Conservation (phyloP, 2,329 filamentous ascomycete genomes). For the Stachybotrys echinatus region DNA sequence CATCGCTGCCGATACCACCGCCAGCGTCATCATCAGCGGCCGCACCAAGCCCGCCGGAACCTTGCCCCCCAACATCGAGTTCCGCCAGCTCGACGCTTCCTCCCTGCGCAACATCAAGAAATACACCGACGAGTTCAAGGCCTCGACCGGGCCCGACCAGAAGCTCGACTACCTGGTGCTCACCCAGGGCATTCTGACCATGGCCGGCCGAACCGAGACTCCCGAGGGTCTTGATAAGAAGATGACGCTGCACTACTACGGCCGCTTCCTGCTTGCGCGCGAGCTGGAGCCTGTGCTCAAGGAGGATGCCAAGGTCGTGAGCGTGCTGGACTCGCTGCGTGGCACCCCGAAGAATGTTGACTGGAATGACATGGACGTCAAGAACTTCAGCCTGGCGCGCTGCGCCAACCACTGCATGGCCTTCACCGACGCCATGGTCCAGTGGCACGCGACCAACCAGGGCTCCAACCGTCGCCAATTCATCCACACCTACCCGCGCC, state of each 20-base stretch:
- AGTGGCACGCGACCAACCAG: constrained; percentile 21
- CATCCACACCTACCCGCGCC: constrained; percentile 30
- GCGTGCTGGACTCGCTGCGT: constrained; percentile 20
- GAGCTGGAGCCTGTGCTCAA: constrained; percentile 29
- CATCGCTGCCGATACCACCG: constrained; percentile 17
- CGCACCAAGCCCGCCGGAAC: constrained; percentile 22
- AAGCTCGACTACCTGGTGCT: constrained; percentile 27
- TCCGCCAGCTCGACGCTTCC: constrained; percentile 23
- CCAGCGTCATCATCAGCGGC: constrained; percentile 26
- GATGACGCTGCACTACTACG: constrained; percentile 36
- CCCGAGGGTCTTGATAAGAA: constrained; percentile 34
- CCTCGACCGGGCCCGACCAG: constrained; percentile 9
- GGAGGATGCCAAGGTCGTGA: constrained; percentile 25
- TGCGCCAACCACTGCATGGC: constrained; percentile 26
- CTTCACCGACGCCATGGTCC: constrained; percentile 29
- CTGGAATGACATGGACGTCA: constrained; percentile 30
- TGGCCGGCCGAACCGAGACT: constrained; percentile 26
- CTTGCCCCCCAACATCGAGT: constrained; percentile 25
- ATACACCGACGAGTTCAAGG: constrained; percentile 21
- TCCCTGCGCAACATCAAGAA: constrained; percentile 26
- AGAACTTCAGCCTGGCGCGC: constrained; percentile 20
- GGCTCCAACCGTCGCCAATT: constrained; percentile 19
- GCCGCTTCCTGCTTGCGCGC: constrained; percentile 32
- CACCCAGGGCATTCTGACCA: constrained; percentile 26
- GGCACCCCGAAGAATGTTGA: constrained; percentile 24